phyloP scores from a whole-genome alignment of 1,139 yeast genomes.

The Suhomyces panamericanus region DNA sequence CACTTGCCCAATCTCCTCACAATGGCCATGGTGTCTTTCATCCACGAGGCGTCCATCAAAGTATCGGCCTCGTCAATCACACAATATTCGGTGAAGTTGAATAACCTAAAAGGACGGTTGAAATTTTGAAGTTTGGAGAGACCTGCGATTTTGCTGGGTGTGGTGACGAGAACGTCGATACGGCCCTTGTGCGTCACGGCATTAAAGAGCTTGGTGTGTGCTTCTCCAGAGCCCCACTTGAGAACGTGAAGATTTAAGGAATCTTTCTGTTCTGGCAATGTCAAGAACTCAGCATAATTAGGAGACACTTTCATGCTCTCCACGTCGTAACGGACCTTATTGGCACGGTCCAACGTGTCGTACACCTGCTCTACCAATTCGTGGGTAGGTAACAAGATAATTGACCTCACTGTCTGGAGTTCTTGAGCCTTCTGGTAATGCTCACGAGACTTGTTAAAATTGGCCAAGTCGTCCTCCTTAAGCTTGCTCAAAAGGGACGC shows the following conservation, averaged over 20 bases:
- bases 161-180: constrained; percentile 77
- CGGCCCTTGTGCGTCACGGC: constrained; percentile 46
- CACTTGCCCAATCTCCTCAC: constrained; percentile 55
- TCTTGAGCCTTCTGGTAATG: constrained; percentile 31
- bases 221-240: constrained; percentile 59
- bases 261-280: constrained; percentile 25
- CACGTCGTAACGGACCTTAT: constrained; percentile 26
- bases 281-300: constrained; percentile 26
- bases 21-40: constrained; percentile 62
- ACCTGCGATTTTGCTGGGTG: constrained; percentile 68
- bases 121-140: constrained; percentile 46
- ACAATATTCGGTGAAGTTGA: constrained; percentile 53
- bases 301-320: constrained; percentile 19
- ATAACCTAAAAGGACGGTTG: constrained; percentile 48
- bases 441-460: constrained; percentile 28
- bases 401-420: constrained; percentile 56
- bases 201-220: constrained; percentile 51
- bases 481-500: constrained; percentile 71
- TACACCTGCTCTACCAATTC: constrained; percentile 84
- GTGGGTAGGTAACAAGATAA: constrained; percentile 82
- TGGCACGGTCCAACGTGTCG: constrained; percentile 47
- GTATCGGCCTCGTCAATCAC: constrained; percentile 97
- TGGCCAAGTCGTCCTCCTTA: constrained; percentile 50
- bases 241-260: constrained; percentile 46
- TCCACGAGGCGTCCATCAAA: constrained; percentile 80